phyloP scores from a whole-genome alignment of 2,329 filamentous ascomycete species.

The Pyrenophora graminea region DNA sequence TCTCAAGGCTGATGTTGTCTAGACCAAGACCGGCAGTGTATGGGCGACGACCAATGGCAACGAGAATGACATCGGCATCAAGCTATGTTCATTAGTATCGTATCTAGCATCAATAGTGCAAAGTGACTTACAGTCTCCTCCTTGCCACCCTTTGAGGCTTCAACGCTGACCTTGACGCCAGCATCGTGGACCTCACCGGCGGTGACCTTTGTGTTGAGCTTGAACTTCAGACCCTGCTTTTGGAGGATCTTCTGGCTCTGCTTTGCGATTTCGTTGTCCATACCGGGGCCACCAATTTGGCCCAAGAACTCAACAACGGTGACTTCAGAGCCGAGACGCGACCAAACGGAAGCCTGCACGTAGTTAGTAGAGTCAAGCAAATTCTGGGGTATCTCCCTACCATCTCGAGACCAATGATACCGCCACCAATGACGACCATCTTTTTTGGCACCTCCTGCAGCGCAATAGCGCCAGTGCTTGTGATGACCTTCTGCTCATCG shows the following conservation, averaged over 20 bases:
- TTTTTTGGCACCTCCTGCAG: slow-evolving; percentile 91
- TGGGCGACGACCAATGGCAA: slow-evolving; percentile 93
- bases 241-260: slow-evolving; percentile 85
- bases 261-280: slow-evolving; percentile 95
- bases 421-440: slow-evolving; percentile 96
- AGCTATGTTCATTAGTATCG: slow-evolving; percentile 60
- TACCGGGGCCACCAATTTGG: slow-evolving; percentile 96
- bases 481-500: slow-evolving; percentile 96
- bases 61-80: slow-evolving; percentile 92
- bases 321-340: slow-evolving; percentile 87
- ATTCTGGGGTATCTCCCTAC: slow-evolving; percentile 47
- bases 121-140: slow-evolving; percentile 72
- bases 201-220: slow-evolving; percentile 93
- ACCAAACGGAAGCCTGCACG: slow-evolving; percentile 82
- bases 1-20: slow-evolving; percentile 90
- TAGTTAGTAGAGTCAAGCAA: slow-evolving; percentile 25
- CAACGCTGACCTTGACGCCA: slow-evolving; percentile 78
- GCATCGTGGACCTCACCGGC: slow-evolving; percentile 80
- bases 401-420: slow-evolving; percentile 99
- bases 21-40: slow-evolving; percentile 91
- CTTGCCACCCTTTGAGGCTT: slow-evolving; percentile 96
- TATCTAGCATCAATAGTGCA: not conserved
- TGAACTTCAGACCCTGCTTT: slow-evolving; percentile 98
- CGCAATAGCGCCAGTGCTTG: slow-evolving; percentile 91
- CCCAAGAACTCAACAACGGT: slow-evolving; percentile 96